Percentiles rank a stretch among this genome's conserved stretches.
Evolutionary conservation across 345 rosid species (phyloP).

Genomic region (Draba incana): DNA sequence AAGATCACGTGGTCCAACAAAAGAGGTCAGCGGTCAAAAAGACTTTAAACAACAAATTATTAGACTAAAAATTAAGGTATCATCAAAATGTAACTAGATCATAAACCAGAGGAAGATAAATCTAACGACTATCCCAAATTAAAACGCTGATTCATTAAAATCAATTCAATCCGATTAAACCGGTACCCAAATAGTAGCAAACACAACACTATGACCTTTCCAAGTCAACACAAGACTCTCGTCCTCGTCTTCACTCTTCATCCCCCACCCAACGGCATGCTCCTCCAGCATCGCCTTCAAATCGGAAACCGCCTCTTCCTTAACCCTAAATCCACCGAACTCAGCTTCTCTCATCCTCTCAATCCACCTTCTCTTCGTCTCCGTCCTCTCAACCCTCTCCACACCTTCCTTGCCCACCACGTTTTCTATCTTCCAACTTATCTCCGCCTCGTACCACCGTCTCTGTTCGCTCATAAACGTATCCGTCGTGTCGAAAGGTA

Average conservation of each 20-base stretch:
- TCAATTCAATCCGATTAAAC: not conserved
- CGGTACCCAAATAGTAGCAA: conserved; percentile 85
- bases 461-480: conserved; percentile 79
- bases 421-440: conserved; percentile 89
- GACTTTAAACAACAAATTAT: too few relatives aligned
- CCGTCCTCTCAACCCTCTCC: conserved; percentile 78
- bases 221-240: conserved; percentile 73
- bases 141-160: not conserved
- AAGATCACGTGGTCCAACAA: too few relatives aligned
- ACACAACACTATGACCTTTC: conserved; percentile 96
- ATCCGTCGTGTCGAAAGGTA: conserved; percentile 83
- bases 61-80: too few relatives aligned
- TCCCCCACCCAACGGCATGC: conserved; percentile 97
- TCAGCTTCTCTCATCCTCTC: conserved; percentile 69
- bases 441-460: conserved; percentile 78
- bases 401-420: conserved; percentile 80
- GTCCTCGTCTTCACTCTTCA: conserved; percentile 54
- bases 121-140: conserved; percentile 6
- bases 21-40: too few relatives aligned
- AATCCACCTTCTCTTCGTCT: conserved; percentile 73
- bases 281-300: conserved; percentile 84
- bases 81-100: not conserved
- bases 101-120: not conserved
- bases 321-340: conserved; percentile 56
- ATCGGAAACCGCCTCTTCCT: conserved; percentile 57